These are phyloP conservation scores for Fusarium napiforme DNA, from an alignment of 2,329 filamentous ascomycete species.

Conservation along the genomic window DNA sequence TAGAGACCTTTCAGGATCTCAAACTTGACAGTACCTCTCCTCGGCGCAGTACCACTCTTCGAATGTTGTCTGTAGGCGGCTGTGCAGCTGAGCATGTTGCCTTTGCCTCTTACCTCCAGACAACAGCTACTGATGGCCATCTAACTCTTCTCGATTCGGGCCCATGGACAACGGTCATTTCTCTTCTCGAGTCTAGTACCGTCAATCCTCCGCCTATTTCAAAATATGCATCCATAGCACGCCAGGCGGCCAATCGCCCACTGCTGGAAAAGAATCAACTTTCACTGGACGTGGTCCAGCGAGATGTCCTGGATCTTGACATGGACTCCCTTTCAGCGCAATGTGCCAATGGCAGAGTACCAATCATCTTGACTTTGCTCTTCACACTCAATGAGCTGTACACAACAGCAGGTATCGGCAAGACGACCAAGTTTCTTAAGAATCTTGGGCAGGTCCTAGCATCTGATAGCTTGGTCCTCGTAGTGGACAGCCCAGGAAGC, in stretches of 20 bases:
- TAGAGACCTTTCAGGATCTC: conserved; percentile 2
- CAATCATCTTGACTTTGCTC: conserved; percentile 79
- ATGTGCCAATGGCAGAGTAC: conserved; percentile 45
- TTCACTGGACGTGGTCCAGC: conserved; percentile 55
- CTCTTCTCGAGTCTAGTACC: conserved; percentile 67
- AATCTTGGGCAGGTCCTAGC: conserved; percentile 69
- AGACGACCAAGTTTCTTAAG: conserved; percentile 81
- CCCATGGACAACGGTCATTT: conserved; percentile 75
- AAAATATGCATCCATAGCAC: conserved; percentile 62
- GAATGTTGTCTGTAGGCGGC: conserved; percentile 63
- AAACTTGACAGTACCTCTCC: conserved; percentile 9
- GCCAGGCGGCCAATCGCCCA: conserved; percentile 56
- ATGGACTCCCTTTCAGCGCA: conserved; percentile 48
- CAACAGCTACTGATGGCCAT: conserved; percentile 43
- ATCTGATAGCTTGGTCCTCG: conserved; percentile 75
- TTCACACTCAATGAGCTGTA: conserved; percentile 98
- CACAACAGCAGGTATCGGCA: conserved; percentile 74
- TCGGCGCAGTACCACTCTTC: conserved; percentile 42
- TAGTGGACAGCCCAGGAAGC: conserved; percentile 92
- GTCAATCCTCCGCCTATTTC: conserved; percentile 62
- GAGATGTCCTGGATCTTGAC: conserved; percentile 60
- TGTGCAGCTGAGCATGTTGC: conserved; percentile 71
- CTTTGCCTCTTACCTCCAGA: conserved; percentile 58
- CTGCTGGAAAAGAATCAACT: conserved; percentile 56
- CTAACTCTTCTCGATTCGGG: conserved; percentile 84